phyloP scores from a whole-genome alignment of 441 rosid genomes.

The Monsonia emarginata region DNA sequence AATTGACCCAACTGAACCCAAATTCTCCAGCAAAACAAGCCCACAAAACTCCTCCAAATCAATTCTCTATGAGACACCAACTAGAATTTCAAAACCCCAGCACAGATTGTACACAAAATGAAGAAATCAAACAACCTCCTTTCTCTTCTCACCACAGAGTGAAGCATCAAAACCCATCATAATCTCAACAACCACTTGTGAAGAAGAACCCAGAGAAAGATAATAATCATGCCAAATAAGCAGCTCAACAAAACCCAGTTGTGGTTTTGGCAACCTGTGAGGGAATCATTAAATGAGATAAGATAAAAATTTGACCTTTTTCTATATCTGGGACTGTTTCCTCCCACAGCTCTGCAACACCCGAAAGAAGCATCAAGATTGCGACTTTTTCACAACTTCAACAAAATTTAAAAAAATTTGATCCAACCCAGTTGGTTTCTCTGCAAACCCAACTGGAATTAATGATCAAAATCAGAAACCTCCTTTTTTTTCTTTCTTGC shows the following conservation, averaged over 20 bases:
- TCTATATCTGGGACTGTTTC: slow-evolving; percentile 18
- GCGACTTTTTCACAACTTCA: slow-evolving; percentile 30
- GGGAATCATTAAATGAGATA: slow-evolving; percentile 46
- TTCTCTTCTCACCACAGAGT: slow-evolving; percentile 18
- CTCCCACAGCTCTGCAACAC: slow-evolving; percentile 27
- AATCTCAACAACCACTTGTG: slow-evolving; percentile 19
- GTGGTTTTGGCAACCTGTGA: slow-evolving; percentile 32
- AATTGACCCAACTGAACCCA: slow-evolving; percentile 9
- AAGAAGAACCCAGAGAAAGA: slow-evolving; percentile 21
- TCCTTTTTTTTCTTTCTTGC: slow-evolving; percentile 9
- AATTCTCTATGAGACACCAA: slow-evolving; percentile 15
- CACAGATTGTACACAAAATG: slow-evolving; percentile 16
- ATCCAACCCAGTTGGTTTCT: slow-evolving; percentile 38
- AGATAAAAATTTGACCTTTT: slow-evolving; percentile 29
- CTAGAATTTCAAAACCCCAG: slow-evolving; percentile 18
- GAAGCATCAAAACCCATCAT: slow-evolving; percentile 23
- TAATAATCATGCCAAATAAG: slow-evolving; percentile 39
- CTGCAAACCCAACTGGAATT: slow-evolving; percentile 43
- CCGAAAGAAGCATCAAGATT: slow-evolving; percentile 31
- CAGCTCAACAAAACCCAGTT: slow-evolving; percentile 38
- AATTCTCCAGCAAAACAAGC: slow-evolving; percentile 14
- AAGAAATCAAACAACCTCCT: slow-evolving; percentile 22
- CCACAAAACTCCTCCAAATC: slow-evolving; percentile 22
- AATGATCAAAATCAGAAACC: slow-evolving; percentile 40
- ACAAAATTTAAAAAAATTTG: slow-evolving; percentile 15